phyloP scores from a whole-genome alignment of 2,329 filamentous ascomycete species.

The Cladobotryum mycophilum region DNA sequence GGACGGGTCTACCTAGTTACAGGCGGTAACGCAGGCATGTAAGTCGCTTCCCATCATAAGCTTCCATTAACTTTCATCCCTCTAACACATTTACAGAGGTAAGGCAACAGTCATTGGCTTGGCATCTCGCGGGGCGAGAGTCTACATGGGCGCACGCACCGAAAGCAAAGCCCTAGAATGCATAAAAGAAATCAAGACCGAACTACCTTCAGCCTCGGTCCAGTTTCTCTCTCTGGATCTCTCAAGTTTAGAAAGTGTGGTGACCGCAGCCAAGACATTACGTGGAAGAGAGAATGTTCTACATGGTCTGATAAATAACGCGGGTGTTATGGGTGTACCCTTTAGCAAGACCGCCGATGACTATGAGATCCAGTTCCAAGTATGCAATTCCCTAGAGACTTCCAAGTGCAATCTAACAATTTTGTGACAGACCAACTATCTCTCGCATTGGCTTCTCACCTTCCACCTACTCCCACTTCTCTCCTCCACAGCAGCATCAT shows the following conservation, averaged over 20 bases:
- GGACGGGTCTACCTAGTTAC: conserved; percentile 40
- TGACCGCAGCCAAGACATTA: conserved; percentile 27
- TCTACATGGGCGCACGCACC: conserved; percentile 36
- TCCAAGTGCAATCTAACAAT: neutral
- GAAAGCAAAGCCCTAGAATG: conserved; percentile 25
- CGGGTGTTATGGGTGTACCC: conserved; percentile 32
- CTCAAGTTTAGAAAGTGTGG: conserved; percentile 28
- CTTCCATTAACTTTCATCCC: no score
- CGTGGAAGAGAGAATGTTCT: conserved; percentile 20
- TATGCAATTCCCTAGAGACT: neutral
- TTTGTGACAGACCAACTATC: conserved; percentile 33
- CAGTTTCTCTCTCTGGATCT: conserved; percentile 31
- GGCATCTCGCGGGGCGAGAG: conserved; percentile 31
- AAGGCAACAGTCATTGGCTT: conserved; percentile 30
- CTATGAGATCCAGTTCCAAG: conserved; percentile 32
- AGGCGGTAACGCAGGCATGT: conserved; percentile 40
- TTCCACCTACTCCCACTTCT: conserved; percentile 32
- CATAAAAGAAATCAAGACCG: conserved; percentile 27
- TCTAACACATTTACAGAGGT: conserved; percentile 18
- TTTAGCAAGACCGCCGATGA: conserved; percentile 27
- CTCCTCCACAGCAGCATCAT: conserved; percentile 22
- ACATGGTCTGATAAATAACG: conserved; percentile 36
- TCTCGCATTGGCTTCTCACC: conserved; percentile 37
- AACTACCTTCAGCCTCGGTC: conserved; percentile 25
- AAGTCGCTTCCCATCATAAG: conserved; percentile 14